Conservation (phyloP, 164 flowering plant species). For the Litsea cubeba region DNA sequence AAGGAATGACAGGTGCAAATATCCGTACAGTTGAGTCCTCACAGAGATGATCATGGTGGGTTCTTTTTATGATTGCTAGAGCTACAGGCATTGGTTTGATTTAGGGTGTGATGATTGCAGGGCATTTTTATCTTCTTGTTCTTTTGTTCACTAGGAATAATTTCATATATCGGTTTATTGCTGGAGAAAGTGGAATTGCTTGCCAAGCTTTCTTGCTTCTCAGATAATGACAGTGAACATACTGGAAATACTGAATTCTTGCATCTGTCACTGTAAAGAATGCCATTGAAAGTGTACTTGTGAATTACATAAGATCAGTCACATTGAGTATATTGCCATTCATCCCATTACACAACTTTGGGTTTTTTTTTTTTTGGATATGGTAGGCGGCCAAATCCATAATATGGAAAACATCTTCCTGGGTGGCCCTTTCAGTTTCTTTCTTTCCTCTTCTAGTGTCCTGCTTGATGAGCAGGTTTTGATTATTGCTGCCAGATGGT, state of each 20-base stretch:
- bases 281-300: no score
- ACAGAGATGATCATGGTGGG: slow-evolving; percentile 47
- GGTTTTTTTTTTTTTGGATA: no score
- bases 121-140: background rate
- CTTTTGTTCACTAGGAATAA: slow-evolving; percentile 1
- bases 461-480: no score
- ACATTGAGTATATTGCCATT: no score
- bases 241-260: background rate
- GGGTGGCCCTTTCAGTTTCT: no score
- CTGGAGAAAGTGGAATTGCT: background rate
- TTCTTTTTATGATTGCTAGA: background rate
- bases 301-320: no score
- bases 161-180: background rate
- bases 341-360: no score
- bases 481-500: no score
- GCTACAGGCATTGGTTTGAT: background rate
- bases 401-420: no score
- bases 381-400: no score
- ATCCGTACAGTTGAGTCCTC: slow-evolving; percentile 76
- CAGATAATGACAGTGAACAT: background rate
- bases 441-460: no score
- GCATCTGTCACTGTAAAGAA: background rate
- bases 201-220: slow-evolving; percentile 5
- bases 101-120: background rate
- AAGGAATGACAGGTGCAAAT: slow-evolving; percentile 73